Percentiles rank a stretch among this genome's conserved stretches.
Conservation (phyloP, 345 rosid genomes). For the Eucalyptus coolabah region DNA sequence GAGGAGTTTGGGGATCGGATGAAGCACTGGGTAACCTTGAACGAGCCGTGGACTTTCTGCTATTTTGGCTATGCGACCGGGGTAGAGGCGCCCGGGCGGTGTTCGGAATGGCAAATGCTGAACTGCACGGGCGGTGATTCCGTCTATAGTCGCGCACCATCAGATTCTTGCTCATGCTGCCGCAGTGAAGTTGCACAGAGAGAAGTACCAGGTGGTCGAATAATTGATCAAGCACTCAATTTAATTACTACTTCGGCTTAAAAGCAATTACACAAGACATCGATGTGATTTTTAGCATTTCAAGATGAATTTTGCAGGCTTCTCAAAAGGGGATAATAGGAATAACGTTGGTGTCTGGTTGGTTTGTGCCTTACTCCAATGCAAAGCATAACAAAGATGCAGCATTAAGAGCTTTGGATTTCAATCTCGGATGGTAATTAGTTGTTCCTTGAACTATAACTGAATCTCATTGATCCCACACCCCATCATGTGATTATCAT, state of each 20-base stretch:
- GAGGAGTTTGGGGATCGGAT: slow-evolving; percentile 38
- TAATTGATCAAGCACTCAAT: neutral
- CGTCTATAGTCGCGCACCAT: slow-evolving; percentile 19
- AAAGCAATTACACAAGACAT: too few relatives aligned
- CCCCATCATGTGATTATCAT: neutral
- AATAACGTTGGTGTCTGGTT: slow-evolving; percentile 8
- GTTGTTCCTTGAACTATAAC: neutral
- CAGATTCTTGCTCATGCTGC: slow-evolving; percentile 40
- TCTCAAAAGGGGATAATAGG: slow-evolving; percentile 38
- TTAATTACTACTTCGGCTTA: neutral
- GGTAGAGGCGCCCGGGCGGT: slow-evolving; percentile 21
- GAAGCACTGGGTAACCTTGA: slow-evolving; percentile 48
- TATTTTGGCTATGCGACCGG: slow-evolving; percentile 10
- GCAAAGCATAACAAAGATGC: slow-evolving; percentile 12
- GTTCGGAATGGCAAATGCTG: slow-evolving; percentile 14
- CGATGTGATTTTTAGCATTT: neutral
- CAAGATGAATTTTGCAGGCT: slow-evolving; percentile 2
- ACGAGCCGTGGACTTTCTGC: slow-evolving; percentile 25
- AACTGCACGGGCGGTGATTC: slow-evolving; percentile 36
- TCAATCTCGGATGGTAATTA: slow-evolving; percentile 25
- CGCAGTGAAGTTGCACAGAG: slow-evolving; percentile 13
- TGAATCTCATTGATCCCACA: neutral
- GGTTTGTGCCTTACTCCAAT: slow-evolving; percentile 27
- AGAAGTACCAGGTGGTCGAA: slow-evolving; percentile 16
- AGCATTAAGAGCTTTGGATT: slow-evolving; percentile 17